Conservation (phyloP, 345 rosid genomes). For the Cardamine resedifolia region DNA sequence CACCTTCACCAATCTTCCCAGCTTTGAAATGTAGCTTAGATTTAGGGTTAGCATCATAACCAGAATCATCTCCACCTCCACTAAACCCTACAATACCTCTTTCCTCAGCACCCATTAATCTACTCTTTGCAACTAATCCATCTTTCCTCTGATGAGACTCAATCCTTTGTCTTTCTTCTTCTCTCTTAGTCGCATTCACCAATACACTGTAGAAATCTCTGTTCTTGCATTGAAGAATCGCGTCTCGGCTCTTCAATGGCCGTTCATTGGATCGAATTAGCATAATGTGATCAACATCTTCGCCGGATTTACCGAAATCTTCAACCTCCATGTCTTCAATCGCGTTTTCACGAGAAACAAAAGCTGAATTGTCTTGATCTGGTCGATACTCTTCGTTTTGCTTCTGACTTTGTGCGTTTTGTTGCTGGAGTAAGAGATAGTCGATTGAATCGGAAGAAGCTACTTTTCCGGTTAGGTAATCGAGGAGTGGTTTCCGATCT, state of each 20-base stretch:
- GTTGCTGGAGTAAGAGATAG: conserved; percentile 54
- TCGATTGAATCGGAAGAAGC: conserved; percentile 70
- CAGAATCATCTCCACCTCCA: conserved; percentile 62
- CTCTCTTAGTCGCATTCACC: conserved; percentile 75
- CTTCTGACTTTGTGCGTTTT: conserved; percentile 39
- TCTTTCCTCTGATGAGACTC: conserved; percentile 94
- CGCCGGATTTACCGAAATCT: conserved; percentile 33
- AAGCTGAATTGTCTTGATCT: conserved; percentile 38
- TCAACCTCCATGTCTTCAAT: conserved; percentile 27
- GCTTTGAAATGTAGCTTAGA: conserved; percentile 72
- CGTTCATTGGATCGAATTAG: conserved; percentile 59
- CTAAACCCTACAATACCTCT: conserved; percentile 67
- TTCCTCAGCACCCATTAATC: conserved; percentile 83
- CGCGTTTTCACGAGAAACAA: conserved; percentile 27
- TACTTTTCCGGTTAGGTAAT: conserved; percentile 73
- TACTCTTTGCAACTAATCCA: conserved; percentile 85
- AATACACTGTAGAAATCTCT: conserved; percentile 76
- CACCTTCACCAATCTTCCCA: conserved; percentile 87
- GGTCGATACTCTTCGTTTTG: conserved; percentile 46
- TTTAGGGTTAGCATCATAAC: conserved; percentile 54
- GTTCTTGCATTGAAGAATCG: conserved; percentile 66
- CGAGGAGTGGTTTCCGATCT: conserved; percentile 84
- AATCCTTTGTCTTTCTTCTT: conserved; percentile 85
- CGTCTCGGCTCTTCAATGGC: conserved; percentile 78
- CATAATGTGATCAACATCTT: conserved; percentile 39